phyloP scores from a whole-genome alignment of 441 rosid species.

The Populus hybrid region DNA sequence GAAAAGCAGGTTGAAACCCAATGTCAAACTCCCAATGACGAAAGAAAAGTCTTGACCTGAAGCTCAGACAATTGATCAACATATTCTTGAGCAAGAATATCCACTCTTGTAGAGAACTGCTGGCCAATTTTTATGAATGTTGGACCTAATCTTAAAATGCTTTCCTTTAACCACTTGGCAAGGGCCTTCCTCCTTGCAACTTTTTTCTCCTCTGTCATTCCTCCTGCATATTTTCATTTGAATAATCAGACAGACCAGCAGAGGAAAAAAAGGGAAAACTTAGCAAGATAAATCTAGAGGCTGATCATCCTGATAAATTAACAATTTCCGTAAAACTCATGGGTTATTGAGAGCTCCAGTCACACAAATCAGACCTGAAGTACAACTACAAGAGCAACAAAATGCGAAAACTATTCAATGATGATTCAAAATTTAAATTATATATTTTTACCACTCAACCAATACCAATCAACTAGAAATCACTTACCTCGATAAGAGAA shows the following conservation, averaged over 20 bases:
- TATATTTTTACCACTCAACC: background rate
- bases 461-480: background rate
- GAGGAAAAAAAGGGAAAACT: background rate
- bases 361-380: background rate
- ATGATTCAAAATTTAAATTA: background rate
- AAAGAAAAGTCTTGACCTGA: conserved; percentile 54
- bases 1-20: too few species aligned
- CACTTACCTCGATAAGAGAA: conserved; percentile 78
- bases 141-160: conserved; percentile 86
- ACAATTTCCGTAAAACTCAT: background rate
- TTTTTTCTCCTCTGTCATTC: conserved; percentile 83
- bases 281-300: background rate
- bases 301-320: background rate
- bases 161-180: conserved; percentile 96
- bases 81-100: conserved; percentile 97
- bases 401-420: background rate
- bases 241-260: background rate
- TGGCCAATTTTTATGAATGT: conserved; percentile 98
- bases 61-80: conserved; percentile 96
- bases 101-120: conserved; percentile 96
- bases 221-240: conserved; percentile 46
- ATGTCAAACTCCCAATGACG: too few species aligned
- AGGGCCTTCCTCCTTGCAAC: conserved; percentile 59
- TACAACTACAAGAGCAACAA: background rate
- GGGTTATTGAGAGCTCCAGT: background rate